Base-by-base conservation (phyloP, 352 stramenopile genomes). In the Globisporangium okanoganense region DNA sequence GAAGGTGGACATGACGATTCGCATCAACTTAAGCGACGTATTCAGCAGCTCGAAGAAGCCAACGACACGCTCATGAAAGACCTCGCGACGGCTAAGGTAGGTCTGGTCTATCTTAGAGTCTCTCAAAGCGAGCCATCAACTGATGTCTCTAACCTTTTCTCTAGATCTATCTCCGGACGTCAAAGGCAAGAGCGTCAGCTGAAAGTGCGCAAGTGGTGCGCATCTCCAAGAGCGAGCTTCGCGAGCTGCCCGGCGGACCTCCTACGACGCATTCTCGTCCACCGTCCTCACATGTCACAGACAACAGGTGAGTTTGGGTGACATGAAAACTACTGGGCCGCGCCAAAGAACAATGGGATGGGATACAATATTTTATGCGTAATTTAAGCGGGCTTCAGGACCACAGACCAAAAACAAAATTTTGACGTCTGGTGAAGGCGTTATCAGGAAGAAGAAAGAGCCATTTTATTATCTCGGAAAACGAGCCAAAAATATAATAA, bases 1-100 rank as follows among this genome's bases (percentile, higher is more conserved):
- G 24, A 38, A 36, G 31, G 6, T 5, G 31, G 24, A 4, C 33
- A 31, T 1, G 22, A 56, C 3, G 20, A 40, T 25, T 14, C 60
- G 16, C 48, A 54, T 14, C 73, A 78, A n/a, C 44, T 91, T 2
- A 67, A 79, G 36, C 68, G 65, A 35, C 80, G 85, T 12, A 72
- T 94, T 7, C 70, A 83, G 63, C 82, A 94, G 60, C 75, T 94
- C 9, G 80, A 94, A 54, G 71, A 87, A 18, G 71, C 77, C 16
- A 94, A 94, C 54, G 81, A 94, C 24, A 56, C 64, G 1, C 73
- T 94, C 7, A 90, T 86, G 69, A 87, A 91, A 44, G 82, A 94
- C 47, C 67, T 92, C 27, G 82, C 82, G 14, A 78, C 72, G 2
- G 82, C 82, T 36, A 90, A 92, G 68, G 76, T 85, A 43, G 18